Evolutionary conservation across 192 early-diverging fungal genomes (phyloP), one percentile per base, ranked within the genome.

Genomic region (Rhizoclosmatium sp.): DNA sequence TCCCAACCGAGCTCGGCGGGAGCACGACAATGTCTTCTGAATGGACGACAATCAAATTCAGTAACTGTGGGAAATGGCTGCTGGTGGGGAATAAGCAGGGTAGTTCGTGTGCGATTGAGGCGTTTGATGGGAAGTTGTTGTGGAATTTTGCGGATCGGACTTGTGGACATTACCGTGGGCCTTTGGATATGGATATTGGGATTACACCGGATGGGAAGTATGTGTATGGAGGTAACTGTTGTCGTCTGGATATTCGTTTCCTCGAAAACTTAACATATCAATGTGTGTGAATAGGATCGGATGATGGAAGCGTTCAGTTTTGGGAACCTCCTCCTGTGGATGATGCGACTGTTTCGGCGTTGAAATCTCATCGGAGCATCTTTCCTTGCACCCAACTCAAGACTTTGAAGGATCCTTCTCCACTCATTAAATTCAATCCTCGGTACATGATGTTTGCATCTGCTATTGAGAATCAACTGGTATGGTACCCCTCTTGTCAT

Each of bases 201-300:
- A 88, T 92, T 45, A 91, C 92, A 3, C 94, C 95, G 3, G 94
- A 96, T 81, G 92, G 89, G 47, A 80, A 90, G 69, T 95, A 83
- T 85, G 92, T 92, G 16, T 47, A 91, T 21, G 88, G 89, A 65
- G 93, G 93, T 87, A 82, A 39, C 45, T 74, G 56, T 78, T 41
- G 31, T 31, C 31, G 31, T 31, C 31, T 31, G 31, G 31, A 31
- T 31, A 31, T 31, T 31, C 31, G 31, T 31, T 31, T 31, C 31
- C 31, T 31, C 31, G 31, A 31, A 31, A 31, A 31, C 31, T 31
- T 31, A 31, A 49, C 48, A 76, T 39, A n/a, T 14, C 49, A 58
- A 41, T 39, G 47, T 47, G 45, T 14, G 41, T 60, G 40, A 40
- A 51, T 60, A 87, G 93, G 93, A 39, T 93, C 93, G 0, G 78